Percentiles rank a stretch among this genome's conserved stretches.
Evolutionary conservation across 805 yeast genomes (phyloP).

Genomic region (Novakomyces olei): DNA sequence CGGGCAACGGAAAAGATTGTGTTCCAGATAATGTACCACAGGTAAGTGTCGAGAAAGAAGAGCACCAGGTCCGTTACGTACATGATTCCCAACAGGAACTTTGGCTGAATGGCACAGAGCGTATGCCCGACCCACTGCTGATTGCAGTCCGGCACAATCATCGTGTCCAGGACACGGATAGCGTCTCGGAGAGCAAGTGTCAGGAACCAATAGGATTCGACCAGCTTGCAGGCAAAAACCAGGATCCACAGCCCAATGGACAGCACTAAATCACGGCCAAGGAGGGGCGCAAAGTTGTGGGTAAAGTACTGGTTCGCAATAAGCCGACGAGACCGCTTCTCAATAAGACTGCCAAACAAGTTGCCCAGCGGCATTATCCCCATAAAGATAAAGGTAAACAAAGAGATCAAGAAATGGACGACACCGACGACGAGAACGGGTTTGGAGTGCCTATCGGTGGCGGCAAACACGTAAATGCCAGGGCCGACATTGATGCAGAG

Average conservation of each 20-base stretch:
- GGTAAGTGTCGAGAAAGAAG: conserved; percentile 94
- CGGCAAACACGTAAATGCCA: conserved; percentile 51
- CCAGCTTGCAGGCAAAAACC: conserved; percentile 71
- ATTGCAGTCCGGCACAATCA: conserved; percentile 58
- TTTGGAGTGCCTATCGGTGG: conserved; percentile 35
- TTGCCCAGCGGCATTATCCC: conserved; percentile 94
- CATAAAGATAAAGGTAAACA: conserved; percentile 66
- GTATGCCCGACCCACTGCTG: conserved; percentile 85
- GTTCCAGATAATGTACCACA: conserved; percentile 95
- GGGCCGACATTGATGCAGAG: conserved; percentile 63
- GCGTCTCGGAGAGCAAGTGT: conserved; percentile 83
- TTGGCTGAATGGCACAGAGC: conserved; percentile 70
- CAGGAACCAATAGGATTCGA: conserved; percentile 85
- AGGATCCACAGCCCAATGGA: conserved; percentile 78
- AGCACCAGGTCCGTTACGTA: conserved; percentile 73
- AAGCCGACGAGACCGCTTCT: conserved; percentile 64
- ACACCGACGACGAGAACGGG: conserved; percentile 53
- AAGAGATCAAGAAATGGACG: conserved; percentile 72
- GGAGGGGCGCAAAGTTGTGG: conserved; percentile 60
- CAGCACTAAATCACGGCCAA: conserved; percentile 87
- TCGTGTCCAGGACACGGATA: conserved; percentile 64
- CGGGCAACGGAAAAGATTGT: conserved; percentile 91
- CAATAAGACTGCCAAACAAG: conserved; percentile 76
- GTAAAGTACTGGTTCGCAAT: conserved; percentile 91
- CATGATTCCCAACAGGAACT: conserved; percentile 81